Percentiles rank a stretch among this genome's conserved stretches.
Conservation (phyloP, 2,329 filamentous ascomycete genomes). For the Pseudocercospora pini-densiflorae region DNA sequence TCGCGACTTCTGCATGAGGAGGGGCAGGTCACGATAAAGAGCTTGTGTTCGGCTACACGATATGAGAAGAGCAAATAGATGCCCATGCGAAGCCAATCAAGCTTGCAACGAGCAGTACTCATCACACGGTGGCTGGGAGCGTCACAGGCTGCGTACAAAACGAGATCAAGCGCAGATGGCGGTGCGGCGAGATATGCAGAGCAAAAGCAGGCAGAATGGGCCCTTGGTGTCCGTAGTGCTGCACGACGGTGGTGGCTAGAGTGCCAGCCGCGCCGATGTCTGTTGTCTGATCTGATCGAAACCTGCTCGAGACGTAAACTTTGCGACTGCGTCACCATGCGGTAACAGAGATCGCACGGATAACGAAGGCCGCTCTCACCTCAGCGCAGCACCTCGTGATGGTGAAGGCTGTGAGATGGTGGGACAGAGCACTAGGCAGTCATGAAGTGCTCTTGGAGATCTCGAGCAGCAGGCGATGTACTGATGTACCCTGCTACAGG, state of each 20-base stretch:
- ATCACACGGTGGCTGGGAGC: background rate
- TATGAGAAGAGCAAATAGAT: background rate
- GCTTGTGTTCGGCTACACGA: background rate
- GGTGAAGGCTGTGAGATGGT: background rate
- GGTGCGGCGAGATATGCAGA: background rate
- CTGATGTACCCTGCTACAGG: background rate
- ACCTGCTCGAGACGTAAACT: conserved; percentile 8
- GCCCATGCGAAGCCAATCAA: background rate
- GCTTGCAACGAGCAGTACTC: background rate
- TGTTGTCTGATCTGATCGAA: background rate
- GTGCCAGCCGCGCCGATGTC: background rate
- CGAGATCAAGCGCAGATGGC: background rate
- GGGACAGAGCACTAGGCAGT: background rate
- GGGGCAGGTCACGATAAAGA: background rate
- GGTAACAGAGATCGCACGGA: background rate
- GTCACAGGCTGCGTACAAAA: background rate
- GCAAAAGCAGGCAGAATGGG: background rate
- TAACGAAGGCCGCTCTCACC: background rate
- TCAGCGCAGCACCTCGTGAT: background rate
- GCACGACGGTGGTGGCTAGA: background rate
- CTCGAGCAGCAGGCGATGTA: background rate
- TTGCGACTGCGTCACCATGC: conserved; percentile 11
- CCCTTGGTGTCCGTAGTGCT: background rate
- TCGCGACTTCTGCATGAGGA: background rate
- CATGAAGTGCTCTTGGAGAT: background rate